Evolutionary conservation across 495 filamentous ascomycete genomes (phyloP).

Genomic region (Aspergillus nidulans): DNA sequence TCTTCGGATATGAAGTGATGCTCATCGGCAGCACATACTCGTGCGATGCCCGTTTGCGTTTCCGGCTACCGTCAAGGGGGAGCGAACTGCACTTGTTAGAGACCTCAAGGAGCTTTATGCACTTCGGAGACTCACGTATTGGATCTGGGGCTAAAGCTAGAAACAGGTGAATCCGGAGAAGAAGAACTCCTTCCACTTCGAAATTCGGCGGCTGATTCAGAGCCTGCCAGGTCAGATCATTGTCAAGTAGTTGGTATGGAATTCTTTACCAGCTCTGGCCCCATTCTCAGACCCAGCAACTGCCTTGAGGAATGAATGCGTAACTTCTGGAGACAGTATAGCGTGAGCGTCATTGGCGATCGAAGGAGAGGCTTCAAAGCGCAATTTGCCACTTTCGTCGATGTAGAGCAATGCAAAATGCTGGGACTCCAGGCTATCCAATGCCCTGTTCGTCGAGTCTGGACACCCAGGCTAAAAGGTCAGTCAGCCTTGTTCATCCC

Average conservation of each 20-base stretch:
- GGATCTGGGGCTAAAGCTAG: conserved; percentile 8
- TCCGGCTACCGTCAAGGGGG: conserved; percentile 8
- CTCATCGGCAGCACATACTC: conserved; percentile 27
- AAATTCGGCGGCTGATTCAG: conserved; percentile 1
- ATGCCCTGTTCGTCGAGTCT: conserved; percentile 26
- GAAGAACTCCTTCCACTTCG: conserved; percentile 13
- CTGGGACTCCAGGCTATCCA: conserved; percentile 20
- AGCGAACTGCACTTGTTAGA: conserved; percentile 5
- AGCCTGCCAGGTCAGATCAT: not conserved
- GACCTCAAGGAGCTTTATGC: not conserved
- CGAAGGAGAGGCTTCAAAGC: conserved; percentile 33
- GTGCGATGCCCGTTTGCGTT: conserved; percentile 23
- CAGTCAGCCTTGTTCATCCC: not conserved
- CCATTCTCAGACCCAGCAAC: conserved; percentile 26
- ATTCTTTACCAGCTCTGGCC: conserved; percentile 5
- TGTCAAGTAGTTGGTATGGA: not conserved
- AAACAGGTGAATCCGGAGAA: conserved; percentile 14
- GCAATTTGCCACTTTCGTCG: conserved; percentile 32
- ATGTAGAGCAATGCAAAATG: conserved; percentile 41
- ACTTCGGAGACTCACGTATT: conserved; percentile 7
- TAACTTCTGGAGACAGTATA: conserved; percentile 34
- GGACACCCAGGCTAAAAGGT: conserved; percentile 17
- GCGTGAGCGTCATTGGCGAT: conserved; percentile 29
- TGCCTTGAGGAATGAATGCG: conserved; percentile 32
- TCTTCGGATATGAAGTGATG: conserved; percentile 28